A percentile compares a stretch with the other conserved stretches of the same genome.
phyloP scores from a whole-genome alignment of 352 stramenopile genomes.

The Globisporangium paroecandrum region DNA sequence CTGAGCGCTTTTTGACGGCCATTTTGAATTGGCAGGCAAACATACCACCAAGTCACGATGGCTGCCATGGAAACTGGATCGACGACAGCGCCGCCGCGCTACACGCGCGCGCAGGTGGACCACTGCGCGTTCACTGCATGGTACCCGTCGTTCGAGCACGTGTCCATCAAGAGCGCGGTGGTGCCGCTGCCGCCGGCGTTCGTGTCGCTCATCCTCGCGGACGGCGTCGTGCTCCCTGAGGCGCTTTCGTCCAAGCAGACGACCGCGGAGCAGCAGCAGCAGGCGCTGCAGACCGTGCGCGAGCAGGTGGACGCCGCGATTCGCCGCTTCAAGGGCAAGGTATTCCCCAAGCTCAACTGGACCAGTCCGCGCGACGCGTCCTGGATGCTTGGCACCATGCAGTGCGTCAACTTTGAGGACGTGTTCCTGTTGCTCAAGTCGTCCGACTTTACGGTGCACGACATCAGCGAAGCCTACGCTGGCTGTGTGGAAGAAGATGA shows the following conservation, averaged over 20 bases:
- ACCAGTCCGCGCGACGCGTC: constrained; percentile 89
- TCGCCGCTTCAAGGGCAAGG: constrained; percentile 50
- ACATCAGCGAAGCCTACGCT: constrained; percentile 85
- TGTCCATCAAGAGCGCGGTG: constrained; percentile 63
- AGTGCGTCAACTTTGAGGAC: constrained; percentile 81
- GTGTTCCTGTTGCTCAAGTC: constrained; percentile 79
- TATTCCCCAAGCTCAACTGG: constrained; percentile 94
- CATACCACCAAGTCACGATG: not conserved
- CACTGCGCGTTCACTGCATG: constrained; percentile 75
- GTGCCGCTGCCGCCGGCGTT: constrained; percentile 51
- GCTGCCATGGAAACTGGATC: not conserved
- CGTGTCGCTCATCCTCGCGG: constrained; percentile 58
- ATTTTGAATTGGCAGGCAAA: constrained; percentile 7
- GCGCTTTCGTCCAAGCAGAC: constrained; percentile 14
- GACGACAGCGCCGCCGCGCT: constrained; percentile 27
- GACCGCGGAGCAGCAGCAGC: constrained; percentile 24
- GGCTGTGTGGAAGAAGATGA: constrained; percentile 36
- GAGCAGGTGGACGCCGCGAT: constrained; percentile 68
- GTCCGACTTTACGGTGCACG: constrained; percentile 88
- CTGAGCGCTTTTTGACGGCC: not conserved
- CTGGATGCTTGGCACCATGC: constrained; percentile 88
- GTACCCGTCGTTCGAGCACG: constrained; percentile 56
- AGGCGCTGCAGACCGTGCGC: constrained; percentile 40
- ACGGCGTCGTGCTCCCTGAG: constrained; percentile 58
- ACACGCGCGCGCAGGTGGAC: constrained; percentile 71